Conservation (phyloP, 192 early-diverging fungal genomes). For the Phlyctochytrium planicorne region DNA sequence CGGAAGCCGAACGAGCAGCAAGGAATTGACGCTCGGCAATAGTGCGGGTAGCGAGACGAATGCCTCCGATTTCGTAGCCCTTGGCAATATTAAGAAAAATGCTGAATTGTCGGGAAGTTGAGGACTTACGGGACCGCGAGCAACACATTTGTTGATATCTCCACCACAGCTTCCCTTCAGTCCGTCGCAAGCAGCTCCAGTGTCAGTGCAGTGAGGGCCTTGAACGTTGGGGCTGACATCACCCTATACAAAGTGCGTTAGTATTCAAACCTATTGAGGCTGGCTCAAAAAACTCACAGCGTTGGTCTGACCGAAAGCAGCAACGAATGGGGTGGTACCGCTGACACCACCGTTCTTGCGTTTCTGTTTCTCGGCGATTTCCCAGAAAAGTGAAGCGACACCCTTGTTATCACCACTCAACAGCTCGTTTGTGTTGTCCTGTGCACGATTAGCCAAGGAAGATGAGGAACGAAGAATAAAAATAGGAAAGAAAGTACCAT, state of each 20-base stretch:
- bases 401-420: constrained; percentile 55
- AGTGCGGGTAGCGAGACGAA: constrained; percentile 34
- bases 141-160: constrained; percentile 36
- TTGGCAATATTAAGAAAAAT: background rate
- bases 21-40: constrained; percentile 38
- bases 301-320: constrained; percentile 48
- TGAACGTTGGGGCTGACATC: constrained; percentile 44
- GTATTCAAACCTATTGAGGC: background rate
- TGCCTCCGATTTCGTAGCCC: constrained; percentile 37
- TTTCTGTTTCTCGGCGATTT: constrained; percentile 23
- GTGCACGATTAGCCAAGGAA: too few species aligned
- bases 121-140: constrained; percentile 33
- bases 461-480: too few species aligned
- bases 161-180: constrained; percentile 35
- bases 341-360: constrained; percentile 3
- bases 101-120: background rate
- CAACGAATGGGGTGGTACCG: too few species aligned
- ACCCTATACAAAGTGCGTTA: constrained; percentile 24
- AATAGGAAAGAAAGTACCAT: too few species aligned
- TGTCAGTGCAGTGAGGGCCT: constrained; percentile 41
- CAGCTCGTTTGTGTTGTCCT: constrained; percentile 24
- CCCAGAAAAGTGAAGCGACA: constrained; percentile 42
- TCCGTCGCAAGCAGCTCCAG: constrained; percentile 45
- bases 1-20: constrained; percentile 3
- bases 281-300: constrained; percentile 1